phyloP scores from a whole-genome alignment of 2,329 filamentous ascomycete species.

The Aspergillus flavus region DNA sequence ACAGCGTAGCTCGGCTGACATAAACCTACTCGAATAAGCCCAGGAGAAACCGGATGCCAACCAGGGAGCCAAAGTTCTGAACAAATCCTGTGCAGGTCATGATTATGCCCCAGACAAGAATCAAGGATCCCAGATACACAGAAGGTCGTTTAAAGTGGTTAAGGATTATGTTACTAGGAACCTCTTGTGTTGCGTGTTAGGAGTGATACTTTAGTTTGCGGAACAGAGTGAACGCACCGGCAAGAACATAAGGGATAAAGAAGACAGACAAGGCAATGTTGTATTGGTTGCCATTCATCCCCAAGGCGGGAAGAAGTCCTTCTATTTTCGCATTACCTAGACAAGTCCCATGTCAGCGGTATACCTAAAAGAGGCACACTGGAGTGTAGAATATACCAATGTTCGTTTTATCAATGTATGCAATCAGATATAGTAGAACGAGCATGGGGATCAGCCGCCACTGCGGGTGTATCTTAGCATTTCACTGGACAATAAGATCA shows the following conservation, averaged over 20 bases:
- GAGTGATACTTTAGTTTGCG: not conserved
- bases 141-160: slow-evolving; percentile 42
- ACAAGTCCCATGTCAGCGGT: not conserved
- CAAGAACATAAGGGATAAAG: slow-evolving; percentile 77
- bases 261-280: slow-evolving; percentile 76
- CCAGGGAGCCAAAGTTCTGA: slow-evolving; percentile 18
- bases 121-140: slow-evolving; percentile 44
- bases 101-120: slow-evolving; percentile 28
- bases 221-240: slow-evolving; percentile 59
- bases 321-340: slow-evolving; percentile 60
- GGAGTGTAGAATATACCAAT: slow-evolving; percentile 13
- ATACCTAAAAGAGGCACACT: not conserved
- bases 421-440: slow-evolving; percentile 19
- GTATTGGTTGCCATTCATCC: slow-evolving; percentile 65
- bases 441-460: slow-evolving; percentile 21
- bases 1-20: not conserved
- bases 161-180: slow-evolving; percentile 26
- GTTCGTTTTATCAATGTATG: slow-evolving; percentile 23
- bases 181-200: slow-evolving; percentile 21
- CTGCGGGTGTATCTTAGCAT: not conserved
- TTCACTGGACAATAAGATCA: not conserved
- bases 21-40: slow-evolving; percentile 28
- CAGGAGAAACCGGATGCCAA: slow-evolving; percentile 18
- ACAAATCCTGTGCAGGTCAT: slow-evolving; percentile 23
- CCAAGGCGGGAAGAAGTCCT: slow-evolving; percentile 57